Evolutionary conservation across 164 flowering plant genomes (phyloP).

Genomic region (Vitis cinerea): DNA sequence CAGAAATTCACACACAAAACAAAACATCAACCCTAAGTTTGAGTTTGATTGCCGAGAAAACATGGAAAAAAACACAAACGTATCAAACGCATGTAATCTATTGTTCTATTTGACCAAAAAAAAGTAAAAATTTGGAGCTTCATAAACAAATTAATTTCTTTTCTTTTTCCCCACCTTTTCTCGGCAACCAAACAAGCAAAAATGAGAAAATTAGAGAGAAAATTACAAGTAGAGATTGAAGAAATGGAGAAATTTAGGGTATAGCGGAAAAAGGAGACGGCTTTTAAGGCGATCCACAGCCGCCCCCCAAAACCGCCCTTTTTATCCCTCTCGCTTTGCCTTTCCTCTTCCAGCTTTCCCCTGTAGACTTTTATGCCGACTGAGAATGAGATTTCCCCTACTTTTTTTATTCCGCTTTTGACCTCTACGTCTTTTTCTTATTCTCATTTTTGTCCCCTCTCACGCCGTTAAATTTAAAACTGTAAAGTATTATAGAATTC

Average conservation of each 20-base stretch:
- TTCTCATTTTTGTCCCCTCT: no score
- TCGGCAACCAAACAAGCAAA: neutral
- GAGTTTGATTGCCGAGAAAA: no score
- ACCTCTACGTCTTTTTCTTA: no score
- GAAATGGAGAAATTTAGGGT: neutral
- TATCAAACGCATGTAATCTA: no score
- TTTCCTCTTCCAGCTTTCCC: neutral
- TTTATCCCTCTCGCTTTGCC: neutral
- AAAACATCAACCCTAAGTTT: no score
- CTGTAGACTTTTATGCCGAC: neutral
- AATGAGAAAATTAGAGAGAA: neutral
- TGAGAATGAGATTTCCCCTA: no score
- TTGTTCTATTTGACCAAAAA: neutral
- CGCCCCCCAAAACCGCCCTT: neutral
- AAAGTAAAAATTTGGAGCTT: neutral
- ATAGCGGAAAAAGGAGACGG: neutral
- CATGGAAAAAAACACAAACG: no score
- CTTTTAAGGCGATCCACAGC: slow-evolving; percentile 6
- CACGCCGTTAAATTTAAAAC: no score
- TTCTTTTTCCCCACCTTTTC: neutral
- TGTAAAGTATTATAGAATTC: no score
- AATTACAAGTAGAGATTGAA: neutral
- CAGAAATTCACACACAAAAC: no score
- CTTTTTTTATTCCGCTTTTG: no score
- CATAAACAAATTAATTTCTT: neutral